Evolutionary conservation across 2,329 filamentous ascomycete species (phyloP), one percentile per base, ranked within the genome.

Genomic region (Paracorniculantispora psalliotae): DNA sequence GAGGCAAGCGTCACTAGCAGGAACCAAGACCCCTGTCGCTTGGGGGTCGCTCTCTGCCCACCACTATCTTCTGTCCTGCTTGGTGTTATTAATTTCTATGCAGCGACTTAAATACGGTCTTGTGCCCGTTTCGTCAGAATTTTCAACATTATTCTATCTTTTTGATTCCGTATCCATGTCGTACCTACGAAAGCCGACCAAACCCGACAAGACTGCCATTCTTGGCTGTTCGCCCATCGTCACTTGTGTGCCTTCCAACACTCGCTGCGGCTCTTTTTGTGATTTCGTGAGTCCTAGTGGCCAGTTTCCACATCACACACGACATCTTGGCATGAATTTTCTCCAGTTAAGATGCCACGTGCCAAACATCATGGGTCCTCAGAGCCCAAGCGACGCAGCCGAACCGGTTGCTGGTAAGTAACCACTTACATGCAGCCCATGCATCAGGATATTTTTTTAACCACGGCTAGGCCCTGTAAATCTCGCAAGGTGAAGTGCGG

Each of bases 401-500:
- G 76, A 60, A 77, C 75, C 68, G 76, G 76, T 64, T 78, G 76
- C 66, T 78, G 76, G 76, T 77, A 61, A 69, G 74, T 69, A 37
- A 21, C 23, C 41, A 53, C 43, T 41, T 41, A 47, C 26, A 37
- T 46, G 48, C 37, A 23, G 48, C 37, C 21, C 8, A 25, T 25
- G 25, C 51, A 49, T 52, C 33, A 39, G n/a, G n/a, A n/a, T n/a
- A n/a, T 51, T 21, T 23, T 59, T 47, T 48, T 59, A 39, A 54
- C 57, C 39, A 41, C 25, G 46, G 30, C 15, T 58, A 91, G 88
- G 87, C 88, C 88, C 13, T 92, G 90, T 76, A 92, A 92, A 75
- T 82, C 82, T 63, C 82, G 88, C 61, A 93, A 76, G 62, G 72
- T 76, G 63, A 92, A 92, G 77, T 93, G 90, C 73, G 89, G 88